These are phyloP conservation scores for Trichopus zeylanicus DNA, from an alignment of 116 monocot species.

Conservation along the genomic window DNA sequence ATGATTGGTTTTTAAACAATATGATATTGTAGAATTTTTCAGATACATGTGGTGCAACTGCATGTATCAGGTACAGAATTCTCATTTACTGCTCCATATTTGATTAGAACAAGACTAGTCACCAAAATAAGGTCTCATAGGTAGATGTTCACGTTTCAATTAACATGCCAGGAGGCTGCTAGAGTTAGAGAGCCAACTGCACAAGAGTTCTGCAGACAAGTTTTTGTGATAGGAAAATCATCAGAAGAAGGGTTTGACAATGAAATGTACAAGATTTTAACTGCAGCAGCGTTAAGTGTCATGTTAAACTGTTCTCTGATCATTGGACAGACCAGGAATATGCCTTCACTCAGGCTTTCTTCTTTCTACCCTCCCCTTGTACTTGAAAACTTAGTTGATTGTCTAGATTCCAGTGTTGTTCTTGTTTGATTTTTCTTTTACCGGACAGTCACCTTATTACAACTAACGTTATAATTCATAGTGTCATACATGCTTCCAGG, in stretches of 20 bases:
- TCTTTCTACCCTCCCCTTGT: slow-evolving; percentile 8
- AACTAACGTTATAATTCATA: too few relatives aligned
- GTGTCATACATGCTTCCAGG: too few relatives aligned
- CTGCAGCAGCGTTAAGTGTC: slow-evolving; percentile 86
- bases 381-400: background rate
- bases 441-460: too few relatives aligned
- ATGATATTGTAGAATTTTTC: too few relatives aligned
- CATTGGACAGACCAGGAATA: slow-evolving; percentile 95
- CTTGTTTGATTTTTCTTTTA: too few relatives aligned
- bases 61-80: background rate
- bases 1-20: too few relatives aligned
- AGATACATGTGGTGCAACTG: background rate
- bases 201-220: slow-evolving; percentile 67
- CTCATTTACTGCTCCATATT: background rate
- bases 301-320: slow-evolving; percentile 91
- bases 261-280: slow-evolving; percentile 99
- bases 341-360: slow-evolving; percentile 23
- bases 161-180: slow-evolving; percentile 68
- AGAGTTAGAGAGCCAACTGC: slow-evolving; percentile 75
- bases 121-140: slow-evolving; percentile 1
- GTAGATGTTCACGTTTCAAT: slow-evolving; percentile 40
- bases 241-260: slow-evolving; percentile 94
- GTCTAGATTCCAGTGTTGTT: background rate
- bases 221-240: slow-evolving; percentile 89
- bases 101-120: slow-evolving; percentile 15